These are phyloP conservation scores for Curvularia verruculosa DNA, from an alignment of 2,329 filamentous ascomycete species.

Conservation along the genomic window DNA sequence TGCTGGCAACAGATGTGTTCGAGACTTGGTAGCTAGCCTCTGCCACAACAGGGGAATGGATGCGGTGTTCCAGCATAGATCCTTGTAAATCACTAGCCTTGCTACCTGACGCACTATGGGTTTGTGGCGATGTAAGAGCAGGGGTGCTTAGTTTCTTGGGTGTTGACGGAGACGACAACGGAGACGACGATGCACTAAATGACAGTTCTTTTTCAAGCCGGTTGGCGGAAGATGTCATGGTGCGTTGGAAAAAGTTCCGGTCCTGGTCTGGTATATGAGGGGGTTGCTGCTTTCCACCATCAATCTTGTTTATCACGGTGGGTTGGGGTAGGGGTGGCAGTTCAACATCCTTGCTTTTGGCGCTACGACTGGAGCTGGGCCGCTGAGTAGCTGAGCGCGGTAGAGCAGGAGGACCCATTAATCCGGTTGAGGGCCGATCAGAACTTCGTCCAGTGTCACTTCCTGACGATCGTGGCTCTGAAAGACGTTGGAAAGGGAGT, in stretches of 20 bases:
- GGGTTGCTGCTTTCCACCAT: slow-evolving; percentile 6
- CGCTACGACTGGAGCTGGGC: slow-evolving; percentile 26
- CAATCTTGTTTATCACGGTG: slow-evolving; percentile 30
- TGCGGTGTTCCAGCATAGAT: background rate
- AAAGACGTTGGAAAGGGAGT: slow-evolving; percentile 49
- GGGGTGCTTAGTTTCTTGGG: slow-evolving; percentile 15
- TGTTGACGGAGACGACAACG: slow-evolving; percentile 17
- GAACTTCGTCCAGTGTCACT: slow-evolving; percentile 28
- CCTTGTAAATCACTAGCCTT: slow-evolving; percentile 11
- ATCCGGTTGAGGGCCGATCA: slow-evolving; percentile 32
- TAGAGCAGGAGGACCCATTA: slow-evolving; percentile 44
- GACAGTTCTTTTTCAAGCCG: slow-evolving; percentile 14
- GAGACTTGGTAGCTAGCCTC: background rate
- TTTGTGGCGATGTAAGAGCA: slow-evolving; percentile 24
- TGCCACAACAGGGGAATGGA: slow-evolving; percentile 10
- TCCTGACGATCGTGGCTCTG: slow-evolving; percentile 32
- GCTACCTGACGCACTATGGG: slow-evolving; percentile 24
- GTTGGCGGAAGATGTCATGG: slow-evolving; percentile 8
- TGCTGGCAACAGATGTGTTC: background rate
- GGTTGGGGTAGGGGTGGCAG: slow-evolving; percentile 48
- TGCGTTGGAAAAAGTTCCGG: background rate
- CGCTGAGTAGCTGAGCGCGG: slow-evolving; percentile 29
- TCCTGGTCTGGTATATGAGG: slow-evolving; percentile 17
- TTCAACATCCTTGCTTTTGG: slow-evolving; percentile 25
- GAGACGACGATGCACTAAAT: slow-evolving; percentile 16